phyloP scores from a whole-genome alignment of 2,329 filamentous ascomycete species.

The Pyrenophora tritici-repentis region DNA sequence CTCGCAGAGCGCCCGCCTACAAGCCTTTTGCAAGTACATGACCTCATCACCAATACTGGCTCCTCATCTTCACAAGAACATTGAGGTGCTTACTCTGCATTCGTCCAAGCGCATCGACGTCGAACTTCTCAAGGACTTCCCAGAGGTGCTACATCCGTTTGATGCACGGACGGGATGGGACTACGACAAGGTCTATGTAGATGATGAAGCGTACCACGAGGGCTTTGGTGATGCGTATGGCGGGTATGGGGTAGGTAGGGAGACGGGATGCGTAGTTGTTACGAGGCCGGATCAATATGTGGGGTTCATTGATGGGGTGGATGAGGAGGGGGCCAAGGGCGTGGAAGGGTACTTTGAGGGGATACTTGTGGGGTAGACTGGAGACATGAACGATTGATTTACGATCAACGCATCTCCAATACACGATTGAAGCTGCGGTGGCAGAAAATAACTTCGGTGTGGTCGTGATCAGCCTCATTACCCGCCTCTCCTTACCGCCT shows the following conservation, averaged over 20 bases:
- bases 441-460: too few relatives aligned
- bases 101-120: conserved; percentile 56
- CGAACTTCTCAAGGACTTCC: conserved; percentile 50
- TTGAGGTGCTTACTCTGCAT: conserved; percentile 68
- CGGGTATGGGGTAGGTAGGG: conserved; percentile 62
- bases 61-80: conserved; percentile 54
- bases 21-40: conserved; percentile 55
- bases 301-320: conserved; percentile 49
- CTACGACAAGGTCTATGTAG: conserved; percentile 53
- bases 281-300: conserved; percentile 73
- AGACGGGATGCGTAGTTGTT: conserved; percentile 63
- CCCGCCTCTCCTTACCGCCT: too few relatives aligned
- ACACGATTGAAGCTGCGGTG: too few relatives aligned
- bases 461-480: too few relatives aligned
- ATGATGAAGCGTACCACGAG: conserved; percentile 52
- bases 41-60: conserved; percentile 49
- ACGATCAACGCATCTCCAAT: too few relatives aligned
- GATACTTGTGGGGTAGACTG: conserved; percentile 26
- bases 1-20: conserved; percentile 53
- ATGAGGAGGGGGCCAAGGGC: conserved; percentile 35
- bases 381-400: background rate
- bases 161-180: conserved; percentile 48
- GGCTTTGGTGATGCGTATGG: conserved; percentile 56
- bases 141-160: conserved; percentile 51
- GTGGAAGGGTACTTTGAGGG: conserved; percentile 42